Percentiles rank a stretch among this genome's conserved stretches.
Conservation (phyloP, 345 rosid species). For the Euclidium syriacum region DNA sequence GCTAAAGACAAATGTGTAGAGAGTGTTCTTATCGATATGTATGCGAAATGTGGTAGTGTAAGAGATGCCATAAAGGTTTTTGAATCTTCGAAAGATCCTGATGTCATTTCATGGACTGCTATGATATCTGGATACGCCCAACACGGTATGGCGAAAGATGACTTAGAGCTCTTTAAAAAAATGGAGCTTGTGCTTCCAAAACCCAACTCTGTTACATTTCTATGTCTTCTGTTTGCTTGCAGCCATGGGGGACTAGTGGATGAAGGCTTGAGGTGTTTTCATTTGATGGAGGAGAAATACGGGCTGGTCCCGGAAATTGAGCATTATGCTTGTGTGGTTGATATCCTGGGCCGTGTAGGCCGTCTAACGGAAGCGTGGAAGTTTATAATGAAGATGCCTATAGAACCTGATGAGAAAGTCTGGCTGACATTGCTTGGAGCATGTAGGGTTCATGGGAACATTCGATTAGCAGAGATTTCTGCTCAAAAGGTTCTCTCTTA, state of each 20-base stretch:
- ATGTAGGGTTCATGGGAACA: conserved; percentile 50
- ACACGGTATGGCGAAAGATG: conserved; percentile 47
- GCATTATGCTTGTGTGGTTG: conserved; percentile 66
- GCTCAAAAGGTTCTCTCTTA: conserved; percentile 41
- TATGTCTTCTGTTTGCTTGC: conserved; percentile 55
- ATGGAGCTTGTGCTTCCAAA: conserved; percentile 36
- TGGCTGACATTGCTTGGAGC: conserved; percentile 62
- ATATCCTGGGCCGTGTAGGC: conserved; percentile 61
- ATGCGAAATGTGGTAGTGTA: conserved; percentile 54
- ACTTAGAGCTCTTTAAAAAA: conserved; percentile 36
- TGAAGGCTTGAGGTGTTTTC: conserved; percentile 46
- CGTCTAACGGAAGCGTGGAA: conserved; percentile 45
- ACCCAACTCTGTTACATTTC: conserved; percentile 51
- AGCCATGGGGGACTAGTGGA: conserved; percentile 62
- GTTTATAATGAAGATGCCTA: conserved; percentile 46
- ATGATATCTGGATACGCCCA: conserved; percentile 56
- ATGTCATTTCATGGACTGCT: conserved; percentile 53
- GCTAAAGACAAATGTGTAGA: conserved; percentile 38
- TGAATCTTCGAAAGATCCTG: conserved; percentile 24
- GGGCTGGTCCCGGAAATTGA: conserved; percentile 40
- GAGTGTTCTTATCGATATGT: conserved; percentile 59
- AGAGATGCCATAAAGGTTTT: conserved; percentile 46
- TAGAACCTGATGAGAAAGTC: conserved; percentile 41
- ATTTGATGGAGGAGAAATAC: conserved; percentile 32
- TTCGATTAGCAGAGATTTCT: conserved; percentile 47